Base-by-base conservation (phyloP, 176 grass and related monocot genomes). In the Musa itinerans region DNA sequence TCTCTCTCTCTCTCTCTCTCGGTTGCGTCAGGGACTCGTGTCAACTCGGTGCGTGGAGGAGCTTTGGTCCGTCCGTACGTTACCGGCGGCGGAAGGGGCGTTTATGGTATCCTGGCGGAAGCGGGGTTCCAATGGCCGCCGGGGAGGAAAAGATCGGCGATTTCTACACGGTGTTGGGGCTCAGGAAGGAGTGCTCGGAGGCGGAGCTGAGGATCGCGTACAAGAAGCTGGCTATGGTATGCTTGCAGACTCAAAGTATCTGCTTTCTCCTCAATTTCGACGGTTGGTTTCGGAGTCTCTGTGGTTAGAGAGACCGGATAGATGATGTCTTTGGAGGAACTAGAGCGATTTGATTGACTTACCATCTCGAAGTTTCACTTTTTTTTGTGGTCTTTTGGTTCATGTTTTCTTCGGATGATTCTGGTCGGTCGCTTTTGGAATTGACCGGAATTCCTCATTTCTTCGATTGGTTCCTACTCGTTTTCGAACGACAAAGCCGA, bases 221-320 rank as follows among this genome's bases (percentile, higher is more conserved):
- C 80, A 79, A 83, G 71, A 96, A 90, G 74, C 89, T 96, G 17
- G 93, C 93, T 24, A 88, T 90, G 93, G 93, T 96, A 89, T 52
- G 83, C 1, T 68, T 8, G 51, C 2, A 2, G 10, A 12, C 13
- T 8, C 8, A 14, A 43, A 1, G 2, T 8, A 14, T 14, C 19
- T 49, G 2, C 11, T 73, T 55, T 25, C 6, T n/a, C 71, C 51
- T 61, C n/a, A 15, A 61, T 8, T 61, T 61, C 0, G 2, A 61
- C n/a, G 17, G 57, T 61, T 61, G 57, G n/a, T 61, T n/a, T 61
- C 17, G 57, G n/a, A 9, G 34, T 43, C 34, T 61, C 57, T 61
- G 15, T 61, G 9, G 55, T 12, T 57, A 5, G 16, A 17, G 1
- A 57, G 16, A 17, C 3, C 55, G 17, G 15, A 19, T n/a, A 16